phyloP scores from a whole-genome alignment of 2,329 filamentous ascomycete species.

The Salinomyces thailandicus region DNA sequence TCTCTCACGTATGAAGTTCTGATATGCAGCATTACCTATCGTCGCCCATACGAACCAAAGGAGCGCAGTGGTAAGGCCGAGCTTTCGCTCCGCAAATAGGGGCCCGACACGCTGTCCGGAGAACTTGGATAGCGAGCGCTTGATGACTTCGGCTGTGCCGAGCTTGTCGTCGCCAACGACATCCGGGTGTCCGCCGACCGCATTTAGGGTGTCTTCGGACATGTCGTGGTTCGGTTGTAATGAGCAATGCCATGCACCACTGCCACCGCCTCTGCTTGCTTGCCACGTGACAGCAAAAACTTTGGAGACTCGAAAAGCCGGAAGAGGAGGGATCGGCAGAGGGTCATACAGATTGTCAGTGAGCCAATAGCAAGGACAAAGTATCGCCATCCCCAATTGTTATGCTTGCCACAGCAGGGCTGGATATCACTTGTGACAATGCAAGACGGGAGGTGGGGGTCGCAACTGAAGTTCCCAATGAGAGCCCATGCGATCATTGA shows the following conservation, averaged over 20 bases:
- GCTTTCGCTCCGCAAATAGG: slow-evolving; percentile 43
- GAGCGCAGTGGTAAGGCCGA: slow-evolving; percentile 39
- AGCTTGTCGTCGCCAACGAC: slow-evolving; percentile 33
- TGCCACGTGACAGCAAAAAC: slow-evolving; percentile 64
- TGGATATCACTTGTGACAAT: slow-evolving; percentile 20
- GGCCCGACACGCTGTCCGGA: slow-evolving; percentile 53
- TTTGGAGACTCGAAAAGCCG: slow-evolving; percentile 78
- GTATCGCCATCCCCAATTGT: slow-evolving; percentile 65
- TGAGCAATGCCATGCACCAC: slow-evolving; percentile 69
- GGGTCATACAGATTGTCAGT: slow-evolving; percentile 65
- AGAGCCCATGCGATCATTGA: slow-evolving; percentile 37
- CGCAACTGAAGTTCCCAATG: slow-evolving; percentile 40
- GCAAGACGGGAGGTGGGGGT: slow-evolving; percentile 16
- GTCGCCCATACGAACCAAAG: slow-evolving; percentile 74
- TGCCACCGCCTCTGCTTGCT: slow-evolving; percentile 67
- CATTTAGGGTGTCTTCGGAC: slow-evolving; percentile 46
- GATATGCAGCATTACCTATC: slow-evolving; percentile 71
- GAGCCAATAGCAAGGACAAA: slow-evolving; percentile 62
- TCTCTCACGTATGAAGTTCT: no score
- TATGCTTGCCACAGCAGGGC: slow-evolving; percentile 25
- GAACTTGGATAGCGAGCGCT: slow-evolving; percentile 53
- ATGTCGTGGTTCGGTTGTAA: slow-evolving; percentile 41
- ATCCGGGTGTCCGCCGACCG: slow-evolving; percentile 46
- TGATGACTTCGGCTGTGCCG: slow-evolving; percentile 41
- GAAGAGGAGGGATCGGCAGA: slow-evolving; percentile 69